Base-by-base conservation (phyloP, 495 filamentous ascomycete species). In the Paragyromitra xinjiangensis region DNA sequence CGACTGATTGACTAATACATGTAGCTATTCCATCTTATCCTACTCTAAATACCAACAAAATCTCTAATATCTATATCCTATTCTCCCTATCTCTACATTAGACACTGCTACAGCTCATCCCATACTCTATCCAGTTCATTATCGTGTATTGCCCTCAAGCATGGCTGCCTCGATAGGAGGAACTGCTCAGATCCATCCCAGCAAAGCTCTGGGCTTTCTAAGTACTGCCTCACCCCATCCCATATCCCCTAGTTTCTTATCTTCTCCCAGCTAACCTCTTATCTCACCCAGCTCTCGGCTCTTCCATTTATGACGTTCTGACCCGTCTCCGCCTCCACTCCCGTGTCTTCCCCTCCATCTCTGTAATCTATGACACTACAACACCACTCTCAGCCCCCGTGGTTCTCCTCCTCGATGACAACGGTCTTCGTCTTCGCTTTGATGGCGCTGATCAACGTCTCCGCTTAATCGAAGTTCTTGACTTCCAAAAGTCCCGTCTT, bases 401-500 rank as follows among this genome's bases (percentile, higher is more conserved):
- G 24, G 82, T 92, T 44, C 81, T 99, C 39, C 87, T 86, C 48
- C 88, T 98, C 11, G 92, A 94, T 9, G 87, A 87, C 6, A 98
- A 98, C 84, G 95, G 95, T 22, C 79, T 99, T 34, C 92, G 95
- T 12, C 85, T 98, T 62, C 93, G 92, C 34, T 99, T 99, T 80
- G 95, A 99, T 81, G 95, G 95, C 0, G 90, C 93, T 2, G 94
- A 97, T 80, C 95, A 99, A 84, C 88, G 94, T 53, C 86, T 99
- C 16, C 91, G 95, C 1, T 83, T 99, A 63, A 93, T 99, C 81
- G 95, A 99, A 83, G 88, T 98, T 22, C 84, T 93, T 24, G 94
- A 98, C 82, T 98, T 99, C 76, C 89, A 91, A n/a, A 95, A 94
- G 82, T 92, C 89, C 45, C 88, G 89, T 42, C 88, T 98, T 53